A percentile compares a stretch with the other conserved stretches of the same genome.
These are phyloP conservation scores for Diaporthe sp. DNA, from an alignment of 2,329 filamentous ascomycete species.

Conservation along the genomic window DNA sequence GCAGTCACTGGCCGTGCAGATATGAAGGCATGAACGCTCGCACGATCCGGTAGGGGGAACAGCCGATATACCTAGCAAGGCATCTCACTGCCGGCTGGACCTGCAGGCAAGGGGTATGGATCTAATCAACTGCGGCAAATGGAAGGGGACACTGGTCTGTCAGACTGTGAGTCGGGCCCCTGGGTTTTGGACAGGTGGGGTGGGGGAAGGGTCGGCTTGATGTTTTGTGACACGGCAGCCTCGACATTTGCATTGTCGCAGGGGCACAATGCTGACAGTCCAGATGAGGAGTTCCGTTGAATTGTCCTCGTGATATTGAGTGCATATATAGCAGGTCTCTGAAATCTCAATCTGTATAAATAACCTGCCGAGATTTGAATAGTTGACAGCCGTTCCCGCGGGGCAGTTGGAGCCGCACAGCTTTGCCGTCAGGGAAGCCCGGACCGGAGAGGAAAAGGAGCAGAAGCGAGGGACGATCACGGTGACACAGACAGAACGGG, in stretches of 20 bases:
- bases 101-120: conserved; percentile 6
- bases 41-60: conserved; percentile 10
- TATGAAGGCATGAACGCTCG: not conserved
- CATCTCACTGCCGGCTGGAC: not conserved
- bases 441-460: not conserved
- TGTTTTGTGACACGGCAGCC: not conserved
- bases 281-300: not conserved
- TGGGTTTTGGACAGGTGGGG: not conserved
- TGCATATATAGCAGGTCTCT: not conserved
- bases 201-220: not conserved
- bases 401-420: not conserved
- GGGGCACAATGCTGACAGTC: not conserved
- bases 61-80: not conserved
- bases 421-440: not conserved
- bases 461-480: conserved; percentile 5
- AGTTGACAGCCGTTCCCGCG: conserved; percentile 1
- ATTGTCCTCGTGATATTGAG: not conserved
- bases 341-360: not conserved
- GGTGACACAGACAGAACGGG: conserved; percentile 14
- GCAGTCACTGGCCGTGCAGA: not conserved
- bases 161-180: not conserved
- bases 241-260: not conserved
- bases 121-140: not conserved
- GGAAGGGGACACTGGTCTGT: not conserved
- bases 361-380: not conserved